Evolutionary conservation across 73 alveolate species (phyloP).

Genomic region (Strombidium stylifer): DNA sequence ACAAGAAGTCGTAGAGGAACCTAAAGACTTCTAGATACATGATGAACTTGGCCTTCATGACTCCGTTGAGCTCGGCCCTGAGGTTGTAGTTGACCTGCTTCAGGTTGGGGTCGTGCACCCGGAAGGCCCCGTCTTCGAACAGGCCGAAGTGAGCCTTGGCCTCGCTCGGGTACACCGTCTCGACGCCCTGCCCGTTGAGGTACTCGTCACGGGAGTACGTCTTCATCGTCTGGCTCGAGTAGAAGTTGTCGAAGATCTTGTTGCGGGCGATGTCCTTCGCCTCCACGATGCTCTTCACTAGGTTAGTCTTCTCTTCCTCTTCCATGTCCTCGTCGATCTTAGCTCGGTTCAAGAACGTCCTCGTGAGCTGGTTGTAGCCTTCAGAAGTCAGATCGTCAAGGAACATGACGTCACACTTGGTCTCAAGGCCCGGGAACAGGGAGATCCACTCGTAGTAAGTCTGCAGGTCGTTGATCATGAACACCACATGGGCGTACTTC

Average conservation of each 20-base stretch:
- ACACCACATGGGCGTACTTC: constrained; percentile 24
- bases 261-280: constrained; percentile 1
- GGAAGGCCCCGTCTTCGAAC: neutral
- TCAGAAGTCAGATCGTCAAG: constrained; percentile 38
- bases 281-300: constrained; percentile 10
- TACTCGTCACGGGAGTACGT: constrained; percentile 4
- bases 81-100: constrained; percentile 16
- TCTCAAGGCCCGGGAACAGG: constrained; percentile 47
- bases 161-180: neutral
- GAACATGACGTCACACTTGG: constrained; percentile 36
- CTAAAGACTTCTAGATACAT: constrained; percentile 40
- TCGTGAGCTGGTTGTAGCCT: constrained; percentile 14
- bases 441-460: constrained; percentile 58
- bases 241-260: constrained; percentile 5
- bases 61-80: neutral
- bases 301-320: neutral
- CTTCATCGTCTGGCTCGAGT: constrained; percentile 18
- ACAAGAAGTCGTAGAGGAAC: constrained; percentile 48
- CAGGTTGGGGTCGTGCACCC: neutral
- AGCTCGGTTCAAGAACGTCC: constrained; percentile 12
- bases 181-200: neutral
- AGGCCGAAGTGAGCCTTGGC: constrained; percentile 2
- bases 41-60: constrained; percentile 22
- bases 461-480: constrained; percentile 22
- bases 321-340: constrained; percentile 20